Evolutionary conservation across 179 eudicot species (phyloP).

Genomic region (Actinidia chinensis): DNA sequence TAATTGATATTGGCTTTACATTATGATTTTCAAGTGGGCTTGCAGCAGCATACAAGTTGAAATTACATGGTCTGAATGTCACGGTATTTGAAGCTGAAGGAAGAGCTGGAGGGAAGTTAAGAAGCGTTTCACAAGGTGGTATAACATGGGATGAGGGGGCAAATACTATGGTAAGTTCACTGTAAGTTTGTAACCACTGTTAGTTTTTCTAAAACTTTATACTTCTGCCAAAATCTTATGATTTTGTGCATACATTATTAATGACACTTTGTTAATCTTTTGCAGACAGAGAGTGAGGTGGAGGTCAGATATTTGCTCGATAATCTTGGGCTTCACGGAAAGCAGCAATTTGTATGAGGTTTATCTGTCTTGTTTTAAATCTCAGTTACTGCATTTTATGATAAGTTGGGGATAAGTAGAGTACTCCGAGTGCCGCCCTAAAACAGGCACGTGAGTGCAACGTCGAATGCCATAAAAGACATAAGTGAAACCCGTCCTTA

Average conservation of each 20-base stretch:
- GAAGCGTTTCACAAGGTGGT: constrained; percentile 68
- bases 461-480: no score
- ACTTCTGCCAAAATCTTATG: not conserved
- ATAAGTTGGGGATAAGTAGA: no score
- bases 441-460: no score
- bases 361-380: not conserved
- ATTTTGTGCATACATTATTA: not conserved
- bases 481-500: no score
- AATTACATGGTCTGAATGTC: constrained; percentile 66
- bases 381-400: not conserved
- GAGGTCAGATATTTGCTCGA: constrained; percentile 77
- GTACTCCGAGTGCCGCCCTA: no score
- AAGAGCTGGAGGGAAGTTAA: constrained; percentile 82
- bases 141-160: constrained; percentile 98
- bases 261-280: constrained; percentile 14
- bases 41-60: constrained; percentile 91
- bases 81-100: constrained; percentile 82
- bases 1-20: constrained; percentile 14
- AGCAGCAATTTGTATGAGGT: constrained; percentile 75
- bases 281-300: constrained; percentile 82
- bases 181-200: not conserved
- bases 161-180: constrained; percentile 74
- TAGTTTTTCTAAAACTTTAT: not conserved
- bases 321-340: constrained; percentile 78
- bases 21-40: constrained; percentile 67